Evolutionary conservation across 208 protist genomes (phyloP).

Genomic region (Leishmania tropica): DNA sequence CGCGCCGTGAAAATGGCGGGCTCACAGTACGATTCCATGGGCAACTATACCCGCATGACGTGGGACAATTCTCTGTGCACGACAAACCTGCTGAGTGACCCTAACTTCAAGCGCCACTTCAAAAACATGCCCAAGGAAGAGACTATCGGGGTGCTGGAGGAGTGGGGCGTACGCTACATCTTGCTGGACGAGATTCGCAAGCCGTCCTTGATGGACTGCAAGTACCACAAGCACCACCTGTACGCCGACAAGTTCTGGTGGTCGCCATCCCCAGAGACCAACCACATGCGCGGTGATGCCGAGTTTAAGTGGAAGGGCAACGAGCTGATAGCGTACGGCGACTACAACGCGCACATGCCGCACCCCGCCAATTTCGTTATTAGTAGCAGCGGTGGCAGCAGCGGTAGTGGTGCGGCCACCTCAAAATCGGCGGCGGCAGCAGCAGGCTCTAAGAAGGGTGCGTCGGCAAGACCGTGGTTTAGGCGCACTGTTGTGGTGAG

Average conservation of each 20-base stretch:
- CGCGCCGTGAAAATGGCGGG: slow-evolving; percentile 60
- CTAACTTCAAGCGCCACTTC: slow-evolving; percentile 40
- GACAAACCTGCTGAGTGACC: slow-evolving; percentile 67
- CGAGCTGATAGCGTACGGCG: slow-evolving; percentile 73
- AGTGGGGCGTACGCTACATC: slow-evolving; percentile 84
- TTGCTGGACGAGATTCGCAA: slow-evolving; percentile 83
- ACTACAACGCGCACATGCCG: slow-evolving; percentile 62
- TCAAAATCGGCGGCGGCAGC: background rate
- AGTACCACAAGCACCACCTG: slow-evolving; percentile 75
- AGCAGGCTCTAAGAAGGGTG: background rate
- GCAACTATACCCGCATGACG: slow-evolving; percentile 62
- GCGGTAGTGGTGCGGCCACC: background rate
- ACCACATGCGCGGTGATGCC: slow-evolving; percentile 71
- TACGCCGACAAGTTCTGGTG: slow-evolving; percentile 88
- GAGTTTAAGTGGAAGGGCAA: slow-evolving; percentile 88
- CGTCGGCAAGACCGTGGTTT: slow-evolving; percentile 23
- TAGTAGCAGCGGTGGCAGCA: background rate
- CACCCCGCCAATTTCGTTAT: slow-evolving; percentile 36
- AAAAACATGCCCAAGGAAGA: slow-evolving; percentile 58
- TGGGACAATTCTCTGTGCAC: slow-evolving; percentile 63
- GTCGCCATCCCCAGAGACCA: slow-evolving; percentile 70
- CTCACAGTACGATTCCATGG: slow-evolving; percentile 64
- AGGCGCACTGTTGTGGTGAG: background rate
- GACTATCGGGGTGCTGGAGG: slow-evolving; percentile 71
- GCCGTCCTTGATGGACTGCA: slow-evolving; percentile 69